These are phyloP conservation scores for Nemania sp. DNA, from an alignment of 2,329 filamentous ascomycete species.

Conservation along the genomic window DNA sequence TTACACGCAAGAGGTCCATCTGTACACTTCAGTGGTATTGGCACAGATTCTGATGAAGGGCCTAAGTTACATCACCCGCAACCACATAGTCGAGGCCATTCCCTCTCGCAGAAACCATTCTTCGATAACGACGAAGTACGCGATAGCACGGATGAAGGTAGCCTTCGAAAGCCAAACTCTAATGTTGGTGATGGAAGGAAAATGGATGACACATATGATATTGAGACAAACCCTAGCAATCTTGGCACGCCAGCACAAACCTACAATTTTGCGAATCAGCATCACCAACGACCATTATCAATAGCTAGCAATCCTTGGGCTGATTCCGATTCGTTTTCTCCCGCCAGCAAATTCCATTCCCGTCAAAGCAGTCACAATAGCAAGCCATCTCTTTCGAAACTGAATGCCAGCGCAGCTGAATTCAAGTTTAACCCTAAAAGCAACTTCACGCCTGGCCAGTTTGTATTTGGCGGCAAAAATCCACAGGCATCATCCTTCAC, in stretches of 20 bases:
- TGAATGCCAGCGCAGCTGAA: conserved; percentile 90
- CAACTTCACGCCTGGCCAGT: conserved; percentile 63
- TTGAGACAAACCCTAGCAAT: conserved; percentile 80
- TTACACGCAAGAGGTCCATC: conserved; percentile 60
- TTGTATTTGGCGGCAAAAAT: conserved; percentile 60
- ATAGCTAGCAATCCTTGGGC: conserved; percentile 73
- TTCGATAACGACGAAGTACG: conserved; percentile 65
- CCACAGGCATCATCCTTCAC: conserved; percentile 57
- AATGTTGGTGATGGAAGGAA: conserved; percentile 56
- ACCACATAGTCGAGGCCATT: conserved; percentile 79
- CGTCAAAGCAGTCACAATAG: conserved; percentile 70
- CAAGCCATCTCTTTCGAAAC: conserved; percentile 78
- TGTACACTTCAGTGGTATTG: conserved; percentile 64
- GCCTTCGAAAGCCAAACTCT: conserved; percentile 54
- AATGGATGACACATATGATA: conserved; percentile 70
- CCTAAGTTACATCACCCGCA: conserved; percentile 77
- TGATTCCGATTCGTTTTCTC: conserved; percentile 59
- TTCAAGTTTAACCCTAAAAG: conserved; percentile 79
- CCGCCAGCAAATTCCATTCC: conserved; percentile 53
- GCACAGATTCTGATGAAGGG: conserved; percentile 64
- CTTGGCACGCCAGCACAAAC: conserved; percentile 71
- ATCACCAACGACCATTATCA: conserved; percentile 68
- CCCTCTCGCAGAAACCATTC: conserved; percentile 75
- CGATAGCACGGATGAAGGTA: conserved; percentile 54
- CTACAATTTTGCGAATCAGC: conserved; percentile 60